These are phyloP conservation scores for Gonium pectorale DNA, from an alignment of 139 green algal species.

Conservation along the genomic window DNA sequence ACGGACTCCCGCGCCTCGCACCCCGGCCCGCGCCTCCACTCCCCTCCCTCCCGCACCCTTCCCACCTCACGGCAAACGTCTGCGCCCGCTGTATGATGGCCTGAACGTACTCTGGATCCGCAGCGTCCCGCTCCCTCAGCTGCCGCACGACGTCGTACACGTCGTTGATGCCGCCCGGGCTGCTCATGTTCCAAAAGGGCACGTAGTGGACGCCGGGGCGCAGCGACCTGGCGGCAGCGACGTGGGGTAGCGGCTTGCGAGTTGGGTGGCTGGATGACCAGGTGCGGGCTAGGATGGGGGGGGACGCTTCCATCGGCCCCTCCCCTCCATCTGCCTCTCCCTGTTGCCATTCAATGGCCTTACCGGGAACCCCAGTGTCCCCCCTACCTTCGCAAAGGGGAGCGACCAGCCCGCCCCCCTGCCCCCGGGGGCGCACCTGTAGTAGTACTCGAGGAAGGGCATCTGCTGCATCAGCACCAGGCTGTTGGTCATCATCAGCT, in stretches of 20 bases:
- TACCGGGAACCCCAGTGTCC: too few species aligned
- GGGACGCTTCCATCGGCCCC: too few species aligned
- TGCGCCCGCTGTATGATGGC: background rate
- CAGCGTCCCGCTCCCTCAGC: background rate
- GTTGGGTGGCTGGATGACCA: too few species aligned
- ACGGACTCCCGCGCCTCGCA: too few species aligned
- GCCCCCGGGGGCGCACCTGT: background rate
- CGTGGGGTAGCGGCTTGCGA: background rate
- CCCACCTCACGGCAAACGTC: background rate
- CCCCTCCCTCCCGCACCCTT: too few species aligned
- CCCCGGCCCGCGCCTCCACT: too few species aligned
- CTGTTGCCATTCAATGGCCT: too few species aligned
- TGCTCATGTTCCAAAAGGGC: background rate
- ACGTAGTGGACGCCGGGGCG: background rate
- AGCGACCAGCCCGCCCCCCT: too few species aligned
- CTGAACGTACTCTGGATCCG: background rate
- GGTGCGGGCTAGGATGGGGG: too few species aligned
- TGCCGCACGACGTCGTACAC: background rate
- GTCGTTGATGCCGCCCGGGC: background rate
- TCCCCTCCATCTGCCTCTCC: too few species aligned
- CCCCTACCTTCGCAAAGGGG: too few species aligned
- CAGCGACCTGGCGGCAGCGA: background rate
- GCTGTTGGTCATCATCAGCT: background rate
- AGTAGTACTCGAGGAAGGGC: background rate
- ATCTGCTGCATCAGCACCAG: background rate